Evolutionary conservation across 306 rosid species (phyloP), one percentile per base, ranked within the genome.

Genomic region (Citrullus amarus): DNA sequence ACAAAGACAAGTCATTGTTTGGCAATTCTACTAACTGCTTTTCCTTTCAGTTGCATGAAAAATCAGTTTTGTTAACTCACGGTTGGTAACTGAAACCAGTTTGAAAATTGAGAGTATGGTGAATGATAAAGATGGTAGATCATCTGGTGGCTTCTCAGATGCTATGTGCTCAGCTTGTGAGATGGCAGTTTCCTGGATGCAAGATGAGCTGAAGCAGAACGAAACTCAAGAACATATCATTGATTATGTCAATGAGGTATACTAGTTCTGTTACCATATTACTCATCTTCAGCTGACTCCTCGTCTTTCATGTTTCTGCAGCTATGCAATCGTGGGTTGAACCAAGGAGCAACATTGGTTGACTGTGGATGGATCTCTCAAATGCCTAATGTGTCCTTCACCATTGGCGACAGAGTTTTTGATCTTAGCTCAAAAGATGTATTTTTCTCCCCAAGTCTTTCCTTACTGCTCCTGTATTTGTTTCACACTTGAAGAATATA

Each of bases 101-200:
- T 75, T 81, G 82, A 95, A 90, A 46, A 92, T 92, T 39, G 90
- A 88, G 85, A 95, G 93, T 57, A 90, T 95, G 79, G 91, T 91
- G 80, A 86, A 86, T 55, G 82, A 74, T 82, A 87, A 83, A 36
- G 79, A 66, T 62, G 81, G 88, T 55, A 76, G 81, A 79, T 84
- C 88, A 76, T 80, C 86, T 41, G 85, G 86, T 39, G 75, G 76
- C 46, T 17, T 44, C 46, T 69, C 14, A 30, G 97, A 87, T 62
- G 97, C 96, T 77, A 18, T 84, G 41, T 92, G 99, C 84, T 80
- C 92, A 75, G 85, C 88, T 67, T 96, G 99, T 70, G 93, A 96
- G 89, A 96, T 92, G 99, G 90, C 96, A 7, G 97, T 96, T 15
- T 82, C 88, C 59, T 90, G 97, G 99, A 91, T 92, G 90, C 90